phyloP scores from a whole-genome alignment of 2,329 filamentous ascomycete species.

The Aspergillus pseudoviridinutans region DNA sequence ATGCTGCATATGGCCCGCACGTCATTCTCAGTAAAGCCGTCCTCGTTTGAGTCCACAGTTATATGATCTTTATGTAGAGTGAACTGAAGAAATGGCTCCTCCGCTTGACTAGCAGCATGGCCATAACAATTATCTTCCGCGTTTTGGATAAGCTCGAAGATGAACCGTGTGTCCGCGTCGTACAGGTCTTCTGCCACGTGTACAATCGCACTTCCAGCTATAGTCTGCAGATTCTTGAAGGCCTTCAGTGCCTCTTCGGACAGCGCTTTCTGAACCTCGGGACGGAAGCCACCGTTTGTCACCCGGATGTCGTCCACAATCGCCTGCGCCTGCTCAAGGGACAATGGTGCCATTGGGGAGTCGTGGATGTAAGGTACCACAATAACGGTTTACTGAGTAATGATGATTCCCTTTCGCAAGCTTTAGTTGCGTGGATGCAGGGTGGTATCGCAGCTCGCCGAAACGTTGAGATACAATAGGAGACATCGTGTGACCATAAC shows the following conservation, averaged over 20 bases:
- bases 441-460: no score
- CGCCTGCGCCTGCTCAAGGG: not conserved
- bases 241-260: not conserved
- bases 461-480: no score
- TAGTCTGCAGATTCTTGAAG: not conserved
- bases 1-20: conserved; percentile 35
- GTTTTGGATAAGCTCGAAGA: conserved; percentile 54
- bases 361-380: no score
- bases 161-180: conserved; percentile 40
- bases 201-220: conserved; percentile 1
- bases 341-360: not conserved
- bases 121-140: conserved; percentile 50
- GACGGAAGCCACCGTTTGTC: not conserved
- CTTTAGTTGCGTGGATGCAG: no score
- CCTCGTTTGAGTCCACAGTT: conserved; percentile 36
- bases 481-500: no score
- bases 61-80: conserved; percentile 26
- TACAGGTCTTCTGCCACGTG: conserved; percentile 23
- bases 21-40: conserved; percentile 37
- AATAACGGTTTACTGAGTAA: no score
- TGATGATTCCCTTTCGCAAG: no score
- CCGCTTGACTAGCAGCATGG: conserved; percentile 13
- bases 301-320: not conserved
- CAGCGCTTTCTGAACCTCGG: not conserved
- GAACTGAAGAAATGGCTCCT: conserved; percentile 34